These are phyloP conservation scores for Fallopia convolvulus DNA, from an alignment of 148 eudicot species.

Conservation along the genomic window DNA sequence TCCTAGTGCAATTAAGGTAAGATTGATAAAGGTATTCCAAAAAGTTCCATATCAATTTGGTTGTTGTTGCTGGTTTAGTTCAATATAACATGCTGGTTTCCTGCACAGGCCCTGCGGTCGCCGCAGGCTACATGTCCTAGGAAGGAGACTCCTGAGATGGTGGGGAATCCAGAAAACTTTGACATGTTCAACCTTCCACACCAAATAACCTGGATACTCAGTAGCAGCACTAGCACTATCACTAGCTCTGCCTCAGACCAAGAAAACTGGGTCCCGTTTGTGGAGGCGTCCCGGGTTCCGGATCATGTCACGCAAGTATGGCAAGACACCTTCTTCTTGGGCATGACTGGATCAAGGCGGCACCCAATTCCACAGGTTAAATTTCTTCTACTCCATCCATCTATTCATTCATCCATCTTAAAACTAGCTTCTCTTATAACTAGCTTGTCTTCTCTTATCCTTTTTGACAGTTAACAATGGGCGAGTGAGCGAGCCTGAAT, in stretches of 20 bases:
- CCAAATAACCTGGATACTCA: constrained; percentile 26
- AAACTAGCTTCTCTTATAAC: too few species aligned
- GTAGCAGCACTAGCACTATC: neutral
- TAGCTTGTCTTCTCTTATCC: too few species aligned
- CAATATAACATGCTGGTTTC: neutral
- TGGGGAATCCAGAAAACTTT: constrained; percentile 8
- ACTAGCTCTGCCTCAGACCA: constrained; percentile 7
- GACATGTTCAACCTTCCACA: constrained; percentile 26
- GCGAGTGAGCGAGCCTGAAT: too few species aligned
- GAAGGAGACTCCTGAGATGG: neutral
- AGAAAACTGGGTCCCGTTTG: constrained; percentile 29
- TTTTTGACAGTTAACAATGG: too few species aligned
- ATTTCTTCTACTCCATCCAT: too few species aligned
- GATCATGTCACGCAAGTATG: constrained; percentile 25
- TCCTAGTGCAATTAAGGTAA: constrained; percentile 9
- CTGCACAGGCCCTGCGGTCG: constrained; percentile 6
- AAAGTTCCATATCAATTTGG: neutral
- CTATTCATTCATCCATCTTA: too few species aligned
- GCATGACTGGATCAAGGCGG: constrained; percentile 18
- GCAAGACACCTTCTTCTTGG: constrained; percentile 27
- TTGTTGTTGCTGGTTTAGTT: neutral
- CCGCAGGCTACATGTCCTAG: too few species aligned
- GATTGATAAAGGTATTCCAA: neutral
- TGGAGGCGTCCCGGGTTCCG: constrained; percentile 23
- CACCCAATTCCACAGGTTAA: too few species aligned